Conservation (phyloP, 805 yeast genomes). For the Suhomyces emberorum region DNA sequence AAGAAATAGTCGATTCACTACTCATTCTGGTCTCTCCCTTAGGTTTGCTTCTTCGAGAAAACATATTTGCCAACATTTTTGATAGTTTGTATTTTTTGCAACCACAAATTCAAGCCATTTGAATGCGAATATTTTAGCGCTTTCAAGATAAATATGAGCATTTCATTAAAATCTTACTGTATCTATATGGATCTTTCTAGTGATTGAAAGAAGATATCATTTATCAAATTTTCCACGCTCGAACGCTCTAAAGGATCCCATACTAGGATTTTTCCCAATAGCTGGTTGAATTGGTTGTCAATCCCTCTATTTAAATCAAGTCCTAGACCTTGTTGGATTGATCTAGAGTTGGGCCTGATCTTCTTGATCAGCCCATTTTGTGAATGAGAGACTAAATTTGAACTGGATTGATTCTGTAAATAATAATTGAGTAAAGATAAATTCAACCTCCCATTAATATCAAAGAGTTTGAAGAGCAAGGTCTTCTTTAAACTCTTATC, state of each 20-base stretch:
- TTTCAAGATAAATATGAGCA: no score
- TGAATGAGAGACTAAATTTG: not conserved
- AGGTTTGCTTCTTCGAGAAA: not conserved
- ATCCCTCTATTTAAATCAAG: not conserved
- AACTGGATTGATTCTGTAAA: not conserved
- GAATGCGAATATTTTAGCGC: no score
- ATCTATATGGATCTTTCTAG: not conserved
- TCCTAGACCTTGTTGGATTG: conserved; percentile 25
- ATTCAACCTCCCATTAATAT: conserved; percentile 36
- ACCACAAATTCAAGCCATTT: not conserved
- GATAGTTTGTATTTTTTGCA: not conserved
- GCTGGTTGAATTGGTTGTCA: conserved; percentile 18
- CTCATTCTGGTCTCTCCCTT: not conserved
- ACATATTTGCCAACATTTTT: not conserved
- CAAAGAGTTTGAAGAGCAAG: conserved; percentile 36
- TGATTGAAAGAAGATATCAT: conserved; percentile 3
- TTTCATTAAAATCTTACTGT: no score
- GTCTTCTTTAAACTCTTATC: conserved; percentile 35
- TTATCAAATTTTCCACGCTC: conserved; percentile 5
- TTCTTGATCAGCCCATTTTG: conserved; percentile 3
- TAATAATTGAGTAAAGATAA: conserved; percentile 29
- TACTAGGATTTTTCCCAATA: conserved; percentile 28
- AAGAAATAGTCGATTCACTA: not conserved
- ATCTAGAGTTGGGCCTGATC: conserved; percentile 27
- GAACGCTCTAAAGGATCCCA: conserved; percentile 31